Conservation (phyloP, 1,284 basidiomycete genomes). For the Bondarzewia mesenterica region DNA sequence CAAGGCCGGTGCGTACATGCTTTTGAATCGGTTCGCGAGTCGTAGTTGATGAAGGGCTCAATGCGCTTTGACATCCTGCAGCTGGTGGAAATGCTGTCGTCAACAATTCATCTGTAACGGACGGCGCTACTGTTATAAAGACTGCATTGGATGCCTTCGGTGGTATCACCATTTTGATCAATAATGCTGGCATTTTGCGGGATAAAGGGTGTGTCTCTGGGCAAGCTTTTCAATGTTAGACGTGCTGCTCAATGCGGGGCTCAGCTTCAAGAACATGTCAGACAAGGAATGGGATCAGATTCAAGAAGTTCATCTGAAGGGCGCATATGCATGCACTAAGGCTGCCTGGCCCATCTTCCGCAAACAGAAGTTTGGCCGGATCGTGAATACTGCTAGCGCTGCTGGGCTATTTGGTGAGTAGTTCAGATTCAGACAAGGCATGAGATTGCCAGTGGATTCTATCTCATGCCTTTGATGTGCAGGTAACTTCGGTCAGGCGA, state of each 20-base stretch:
- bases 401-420: conserved; percentile 73
- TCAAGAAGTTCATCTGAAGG: conserved; percentile 88
- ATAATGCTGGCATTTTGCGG: conserved; percentile 94
- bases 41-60: no score
- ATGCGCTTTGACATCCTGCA: conserved; percentile 25
- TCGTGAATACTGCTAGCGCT: conserved; percentile 90
- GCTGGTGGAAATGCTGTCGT: conserved; percentile 83
- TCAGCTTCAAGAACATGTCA: conserved; percentile 86
- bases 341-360: conserved; percentile 96
- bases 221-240: not conserved
- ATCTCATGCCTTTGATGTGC: conserved; percentile 15
- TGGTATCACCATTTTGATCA: conserved; percentile 76
- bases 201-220: conserved; percentile 57
- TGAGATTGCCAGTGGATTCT: not conserved
- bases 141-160: conserved; percentile 87
- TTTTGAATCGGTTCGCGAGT: not conserved
- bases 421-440: not conserved
- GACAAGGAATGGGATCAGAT: conserved; percentile 88
- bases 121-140: conserved; percentile 84
- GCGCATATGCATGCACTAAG: conserved; percentile 91
- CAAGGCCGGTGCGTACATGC: conserved; percentile 49
- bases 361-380: conserved; percentile 88
- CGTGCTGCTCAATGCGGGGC: not conserved
- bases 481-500: conserved; percentile 97
- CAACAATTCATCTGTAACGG: conserved; percentile 86